Evolutionary conservation across 805 yeast genomes (phyloP).

Genomic region (Ascoidea rubescens): DNA sequence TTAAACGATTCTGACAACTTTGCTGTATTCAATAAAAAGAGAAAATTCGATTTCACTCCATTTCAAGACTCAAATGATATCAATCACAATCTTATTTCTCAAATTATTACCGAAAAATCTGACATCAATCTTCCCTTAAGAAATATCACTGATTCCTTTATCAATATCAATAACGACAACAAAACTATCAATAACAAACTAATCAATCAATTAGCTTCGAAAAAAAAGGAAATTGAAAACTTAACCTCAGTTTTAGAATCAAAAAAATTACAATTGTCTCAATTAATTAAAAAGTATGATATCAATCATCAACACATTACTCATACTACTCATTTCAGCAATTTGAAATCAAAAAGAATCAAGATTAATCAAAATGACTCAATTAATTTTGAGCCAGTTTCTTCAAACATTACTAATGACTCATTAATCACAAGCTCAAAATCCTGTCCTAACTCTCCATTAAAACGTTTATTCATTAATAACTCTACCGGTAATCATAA

Average conservation of each 20-base stretch:
- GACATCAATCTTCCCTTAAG: too few species aligned
- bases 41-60: neutral
- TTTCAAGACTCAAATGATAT: neutral
- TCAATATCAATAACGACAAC: too few species aligned
- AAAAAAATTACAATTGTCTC: neutral
- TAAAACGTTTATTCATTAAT: too few species aligned
- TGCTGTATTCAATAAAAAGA: too few species aligned
- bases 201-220: too few species aligned
- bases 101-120: too few species aligned
- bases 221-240: neutral
- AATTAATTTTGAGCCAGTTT: neutral
- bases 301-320: neutral
- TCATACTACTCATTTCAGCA: neutral
- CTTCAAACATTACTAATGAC: neutral
- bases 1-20: too few species aligned
- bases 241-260: neutral
- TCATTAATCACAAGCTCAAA: neutral
- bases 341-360: neutral
- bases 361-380: neutral
- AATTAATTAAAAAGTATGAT: too few species aligned
- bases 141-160: too few species aligned
- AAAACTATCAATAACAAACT: too few species aligned
- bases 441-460: neutral
- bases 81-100: too few species aligned
- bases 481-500: neutral